These are phyloP conservation scores for Venturiaceae sp. DNA, from an alignment of 2,329 filamentous ascomycete genomes.

Conservation along the genomic window DNA sequence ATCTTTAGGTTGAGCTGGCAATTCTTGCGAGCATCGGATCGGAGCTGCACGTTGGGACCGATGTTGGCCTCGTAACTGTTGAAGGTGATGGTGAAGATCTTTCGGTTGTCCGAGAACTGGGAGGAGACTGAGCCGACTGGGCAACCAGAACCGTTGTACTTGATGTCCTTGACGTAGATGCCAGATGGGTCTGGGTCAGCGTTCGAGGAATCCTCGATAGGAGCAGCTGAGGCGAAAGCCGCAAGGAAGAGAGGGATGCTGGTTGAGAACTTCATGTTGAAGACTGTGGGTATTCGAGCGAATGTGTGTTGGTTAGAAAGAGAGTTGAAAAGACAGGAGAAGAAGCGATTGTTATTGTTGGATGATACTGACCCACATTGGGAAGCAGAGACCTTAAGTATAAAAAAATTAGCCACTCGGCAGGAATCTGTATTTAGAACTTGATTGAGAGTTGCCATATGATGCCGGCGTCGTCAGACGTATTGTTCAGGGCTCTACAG, in stretches of 20 bases:
- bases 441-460: not conserved
- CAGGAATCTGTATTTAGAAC: not conserved
- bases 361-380: too few relatives aligned
- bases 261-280: constrained; percentile 12
- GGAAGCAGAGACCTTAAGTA: not conserved
- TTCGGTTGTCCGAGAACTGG: constrained; percentile 32
- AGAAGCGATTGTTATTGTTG: not conserved
- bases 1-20: constrained; percentile 45
- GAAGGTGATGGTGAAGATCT: constrained; percentile 43
- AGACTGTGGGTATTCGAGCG: constrained; percentile 15
- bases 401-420: not conserved
- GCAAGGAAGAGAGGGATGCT: constrained; percentile 4
- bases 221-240: constrained; percentile 18
- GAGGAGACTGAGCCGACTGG: constrained; percentile 33
- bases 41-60: constrained; percentile 28
- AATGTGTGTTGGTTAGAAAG: not conserved
- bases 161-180: constrained; percentile 33
- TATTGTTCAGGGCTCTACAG: not conserved
- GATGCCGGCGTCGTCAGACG: not conserved
- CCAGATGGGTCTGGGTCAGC: constrained; percentile 6
- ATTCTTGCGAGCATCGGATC: constrained; percentile 40
- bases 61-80: constrained; percentile 41
- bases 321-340: not conserved
- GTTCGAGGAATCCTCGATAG: constrained; percentile 11
- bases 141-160: constrained; percentile 39